A percentile compares a stretch with the other conserved stretches of the same genome.
These are phyloP conservation scores for Chytriomyces sp. DNA, from an alignment of 192 early-diverging fungal species.

Conservation along the genomic window DNA sequence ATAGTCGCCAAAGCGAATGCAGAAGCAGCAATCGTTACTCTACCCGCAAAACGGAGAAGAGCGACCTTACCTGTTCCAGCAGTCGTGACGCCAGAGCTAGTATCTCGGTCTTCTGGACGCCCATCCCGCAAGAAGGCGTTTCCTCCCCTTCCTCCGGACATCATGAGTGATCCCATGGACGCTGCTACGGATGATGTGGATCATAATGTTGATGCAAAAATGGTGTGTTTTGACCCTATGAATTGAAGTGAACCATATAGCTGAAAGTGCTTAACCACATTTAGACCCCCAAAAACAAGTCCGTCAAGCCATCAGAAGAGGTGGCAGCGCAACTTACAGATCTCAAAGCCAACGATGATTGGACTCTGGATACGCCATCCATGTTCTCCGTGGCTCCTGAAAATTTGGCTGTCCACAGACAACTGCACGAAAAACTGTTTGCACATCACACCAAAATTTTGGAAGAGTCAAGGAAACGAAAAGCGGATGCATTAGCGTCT, in stretches of 20 bases:
- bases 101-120: too few species aligned
- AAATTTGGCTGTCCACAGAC: constrained; percentile 3
- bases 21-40: not conserved
- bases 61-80: too few species aligned
- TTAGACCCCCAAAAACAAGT: too few species aligned
- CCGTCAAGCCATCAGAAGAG: not conserved
- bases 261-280: not conserved
- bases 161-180: not conserved
- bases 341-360: not conserved
- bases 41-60: too few species aligned
- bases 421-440: constrained; percentile 7
- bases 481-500: not conserved
- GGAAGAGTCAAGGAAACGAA: constrained; percentile 3
- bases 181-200: not conserved
- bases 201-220: not conserved
- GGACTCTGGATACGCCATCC: not conserved
- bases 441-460: not conserved
- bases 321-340: not conserved
- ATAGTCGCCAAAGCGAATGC: not conserved
- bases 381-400: not conserved
- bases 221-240: not conserved
- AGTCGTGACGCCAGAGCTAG: not conserved
- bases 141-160: not conserved
- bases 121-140: too few species aligned
- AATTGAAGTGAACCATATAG: not conserved